Evolutionary conservation across 441 rosid species (phyloP), one percentile per base, ranked within the genome.

Genomic region (Jatropha podagrica): DNA sequence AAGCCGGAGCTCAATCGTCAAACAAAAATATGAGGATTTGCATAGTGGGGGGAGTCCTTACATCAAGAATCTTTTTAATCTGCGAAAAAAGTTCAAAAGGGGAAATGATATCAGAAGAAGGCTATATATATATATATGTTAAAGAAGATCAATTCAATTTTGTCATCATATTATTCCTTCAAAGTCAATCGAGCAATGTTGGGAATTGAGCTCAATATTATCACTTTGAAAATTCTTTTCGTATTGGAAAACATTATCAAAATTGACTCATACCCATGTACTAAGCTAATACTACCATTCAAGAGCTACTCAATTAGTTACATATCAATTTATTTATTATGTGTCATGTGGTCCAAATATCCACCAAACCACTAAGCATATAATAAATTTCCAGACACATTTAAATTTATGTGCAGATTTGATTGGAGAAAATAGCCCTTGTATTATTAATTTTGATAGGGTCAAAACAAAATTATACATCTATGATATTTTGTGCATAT

Each of bases 331-430:
- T 11, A 6, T 44, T 44, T 12, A 56, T 14, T 7, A 58, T 26
- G 14, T 42, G 59, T 60, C 49, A 60, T 59, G 66, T 65, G 81
- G 76, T 74, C 83, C 83, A 59, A 51, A 58, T 23, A 23, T 69
- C 52, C 76, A 65, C 42, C 58, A 27, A 80, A 61, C 54, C 32
- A 66, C 61, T 40, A 38, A 27, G 5, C 73, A 44, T 42, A 65
- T 74, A 76, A 73, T 64, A 44, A 76, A 69, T 72, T 65, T 51
- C 64, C 77, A 52, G 64, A 64, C 15, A 15, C 41, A 20, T 20
- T 68, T 20, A 20, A 64, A 7, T 52, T 38, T 46, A 7, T 60
- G 5, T 8, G 52, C 64, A 13, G 65, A 51, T 79, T 59, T 74
- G 37, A 69, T 54, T 5, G 14, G 9, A 49, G 56, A n/a, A 38